Conservation (phyloP, 345 rosid species). For the Physaria fendleri region DNA sequence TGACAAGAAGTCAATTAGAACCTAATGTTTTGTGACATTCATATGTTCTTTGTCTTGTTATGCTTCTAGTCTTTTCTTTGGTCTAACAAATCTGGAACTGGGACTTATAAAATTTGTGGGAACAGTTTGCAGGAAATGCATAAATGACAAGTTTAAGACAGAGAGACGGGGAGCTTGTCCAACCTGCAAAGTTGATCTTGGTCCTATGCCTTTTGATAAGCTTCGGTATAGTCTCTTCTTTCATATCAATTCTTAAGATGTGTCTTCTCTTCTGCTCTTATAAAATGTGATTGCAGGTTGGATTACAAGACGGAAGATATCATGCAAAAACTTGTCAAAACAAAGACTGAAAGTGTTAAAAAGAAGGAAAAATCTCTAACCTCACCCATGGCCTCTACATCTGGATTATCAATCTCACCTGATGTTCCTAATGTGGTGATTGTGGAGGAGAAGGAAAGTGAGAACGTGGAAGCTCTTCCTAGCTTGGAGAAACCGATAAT, state of each 20-base stretch:
- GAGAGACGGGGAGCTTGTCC: conserved; percentile 18
- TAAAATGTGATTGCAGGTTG: conserved; percentile 3
- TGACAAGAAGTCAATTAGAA: no score
- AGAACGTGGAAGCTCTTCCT: not conserved
- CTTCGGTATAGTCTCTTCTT: conserved; percentile 12
- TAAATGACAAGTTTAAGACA: not conserved
- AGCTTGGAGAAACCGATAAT: not conserved
- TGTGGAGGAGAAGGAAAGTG: not conserved
- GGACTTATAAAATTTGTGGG: not conserved
- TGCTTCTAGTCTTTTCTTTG: not conserved
- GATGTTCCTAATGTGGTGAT: not conserved
- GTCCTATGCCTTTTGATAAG: conserved; percentile 7
- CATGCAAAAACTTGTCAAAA: not conserved
- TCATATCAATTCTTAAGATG: not conserved
- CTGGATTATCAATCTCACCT: not conserved
- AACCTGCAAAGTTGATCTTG: conserved; percentile 22
- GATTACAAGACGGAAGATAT: not conserved
- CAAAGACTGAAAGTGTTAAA: not conserved
- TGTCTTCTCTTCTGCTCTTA: not conserved
- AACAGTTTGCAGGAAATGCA: conserved; percentile 24
- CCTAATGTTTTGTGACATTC: not conserved
- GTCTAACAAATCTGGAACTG: not conserved
- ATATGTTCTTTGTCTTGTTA: not conserved
- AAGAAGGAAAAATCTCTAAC: not conserved
- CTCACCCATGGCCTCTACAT: not conserved